Evolutionary conservation across 495 filamentous ascomycete species (phyloP).

Genomic region (Tuber brumale): DNA sequence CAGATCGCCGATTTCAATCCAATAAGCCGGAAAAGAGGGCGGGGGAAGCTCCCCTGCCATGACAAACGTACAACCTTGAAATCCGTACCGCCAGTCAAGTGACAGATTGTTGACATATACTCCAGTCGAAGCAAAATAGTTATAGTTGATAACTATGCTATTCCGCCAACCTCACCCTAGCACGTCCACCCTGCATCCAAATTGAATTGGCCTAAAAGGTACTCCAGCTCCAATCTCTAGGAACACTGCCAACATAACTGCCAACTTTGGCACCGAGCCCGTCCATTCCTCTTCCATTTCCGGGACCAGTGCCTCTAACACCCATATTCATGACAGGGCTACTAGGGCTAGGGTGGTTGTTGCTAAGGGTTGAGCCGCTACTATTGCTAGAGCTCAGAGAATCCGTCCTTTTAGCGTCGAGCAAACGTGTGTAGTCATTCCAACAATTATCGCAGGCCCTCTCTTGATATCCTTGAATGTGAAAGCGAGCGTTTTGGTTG

Average conservation of each 20-base stretch:
- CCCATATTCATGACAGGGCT: slow-evolving; percentile 35
- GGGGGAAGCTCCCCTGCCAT: neutral
- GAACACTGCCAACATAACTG: slow-evolving; percentile 53
- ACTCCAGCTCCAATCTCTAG: slow-evolving; percentile 66
- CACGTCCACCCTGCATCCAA: neutral
- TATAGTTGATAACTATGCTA: neutral
- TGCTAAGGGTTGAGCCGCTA: slow-evolving; percentile 37
- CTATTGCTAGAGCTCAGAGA: slow-evolving; percentile 41
- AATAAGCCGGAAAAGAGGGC: neutral
- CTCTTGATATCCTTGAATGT: slow-evolving; percentile 53
- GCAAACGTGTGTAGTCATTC: slow-evolving; percentile 47
- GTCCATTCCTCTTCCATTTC: slow-evolving; percentile 19
- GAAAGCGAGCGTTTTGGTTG: slow-evolving; percentile 61
- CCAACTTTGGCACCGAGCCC: slow-evolving; percentile 35
- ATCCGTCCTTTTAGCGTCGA: slow-evolving; percentile 36
- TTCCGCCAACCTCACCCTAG: neutral
- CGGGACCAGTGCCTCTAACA: slow-evolving; percentile 37
- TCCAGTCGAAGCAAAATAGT: neutral
- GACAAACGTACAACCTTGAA: neutral
- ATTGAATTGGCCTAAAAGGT: slow-evolving; percentile 51
- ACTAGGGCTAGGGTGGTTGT: slow-evolving; percentile 25
- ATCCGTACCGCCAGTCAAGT: neutral
- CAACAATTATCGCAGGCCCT: slow-evolving; percentile 61
- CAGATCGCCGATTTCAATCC: neutral
- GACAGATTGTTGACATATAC: neutral